These are phyloP conservation scores for Fusarium citri DNA, from an alignment of 2,329 filamentous ascomycete genomes.

Conservation along the genomic window DNA sequence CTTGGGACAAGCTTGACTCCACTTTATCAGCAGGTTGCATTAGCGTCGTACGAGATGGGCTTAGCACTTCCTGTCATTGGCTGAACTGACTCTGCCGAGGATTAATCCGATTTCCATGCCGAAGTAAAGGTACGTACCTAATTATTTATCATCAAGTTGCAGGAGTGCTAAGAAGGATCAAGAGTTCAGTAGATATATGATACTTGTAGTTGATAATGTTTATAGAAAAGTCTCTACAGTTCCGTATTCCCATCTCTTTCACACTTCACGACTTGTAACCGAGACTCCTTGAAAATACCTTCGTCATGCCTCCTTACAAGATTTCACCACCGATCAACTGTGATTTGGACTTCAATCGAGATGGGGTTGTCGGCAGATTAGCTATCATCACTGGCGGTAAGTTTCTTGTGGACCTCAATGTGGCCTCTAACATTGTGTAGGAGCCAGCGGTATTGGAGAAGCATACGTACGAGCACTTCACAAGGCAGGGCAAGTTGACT, in stretches of 20 bases:
- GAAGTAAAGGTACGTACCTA: background rate
- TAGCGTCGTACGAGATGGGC: background rate
- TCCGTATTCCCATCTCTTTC: background rate
- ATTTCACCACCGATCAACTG: rapidly evolving
- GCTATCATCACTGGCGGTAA: background rate
- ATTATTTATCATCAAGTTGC: slow-evolving; percentile 7
- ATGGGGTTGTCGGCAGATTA: background rate
- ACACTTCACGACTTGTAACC: rapidly evolving
- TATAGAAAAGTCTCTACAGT: too few species aligned
- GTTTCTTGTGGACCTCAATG: background rate
- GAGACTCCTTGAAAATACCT: rapidly evolving
- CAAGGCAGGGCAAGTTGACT: background rate
- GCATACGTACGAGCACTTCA: slow-evolving; percentile 2
- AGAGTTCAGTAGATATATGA: background rate
- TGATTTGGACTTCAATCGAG: background rate
- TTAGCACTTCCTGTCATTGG: slow-evolving; percentile 10
- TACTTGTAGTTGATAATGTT: too few species aligned
- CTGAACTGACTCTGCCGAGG: rapidly evolving
- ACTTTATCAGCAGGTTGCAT: slow-evolving; percentile 34
- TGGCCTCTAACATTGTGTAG: background rate
- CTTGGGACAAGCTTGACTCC: background rate
- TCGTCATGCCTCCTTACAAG: background rate
- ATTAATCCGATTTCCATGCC: background rate
- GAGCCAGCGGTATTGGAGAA: slow-evolving; percentile 3
- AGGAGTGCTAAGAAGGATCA: background rate